A percentile compares a stretch with the other conserved stretches of the same genome.
phyloP scores from a whole-genome alignment of 129 eudicot species.

The Pseudognaphalium luteoalbum region DNA sequence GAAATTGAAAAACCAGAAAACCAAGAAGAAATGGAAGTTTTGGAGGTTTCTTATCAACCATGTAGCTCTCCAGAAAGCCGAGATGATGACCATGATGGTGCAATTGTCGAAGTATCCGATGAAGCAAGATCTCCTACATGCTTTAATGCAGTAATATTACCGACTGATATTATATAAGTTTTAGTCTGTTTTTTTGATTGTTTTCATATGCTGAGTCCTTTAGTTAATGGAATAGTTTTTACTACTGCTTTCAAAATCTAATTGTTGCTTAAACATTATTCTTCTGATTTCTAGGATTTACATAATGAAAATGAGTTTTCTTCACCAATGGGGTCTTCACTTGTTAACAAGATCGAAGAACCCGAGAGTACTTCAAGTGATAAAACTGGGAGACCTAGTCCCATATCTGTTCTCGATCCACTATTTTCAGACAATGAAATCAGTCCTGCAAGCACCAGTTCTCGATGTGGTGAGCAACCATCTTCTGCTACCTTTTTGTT shows the following conservation, averaged over 20 bases:
- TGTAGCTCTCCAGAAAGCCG: conserved; percentile 23
- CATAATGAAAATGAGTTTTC: conserved; percentile 43
- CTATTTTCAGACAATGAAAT: conserved; percentile 69
- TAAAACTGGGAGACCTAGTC: conserved; percentile 73
- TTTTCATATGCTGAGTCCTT: not conserved
- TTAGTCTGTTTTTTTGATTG: too few species aligned
- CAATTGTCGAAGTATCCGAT: conserved; percentile 30
- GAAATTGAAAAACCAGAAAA: conserved; percentile 29
- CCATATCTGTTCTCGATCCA: conserved; percentile 88
- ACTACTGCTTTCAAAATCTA: not conserved
- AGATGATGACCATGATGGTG: conserved; percentile 23
- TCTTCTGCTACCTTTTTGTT: not conserved
- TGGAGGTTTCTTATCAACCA: conserved; percentile 35
- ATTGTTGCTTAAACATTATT: conserved; percentile 7
- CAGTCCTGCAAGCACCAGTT: conserved; percentile 60
- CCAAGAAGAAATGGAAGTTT: conserved; percentile 39
- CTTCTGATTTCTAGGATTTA: conserved; percentile 48
- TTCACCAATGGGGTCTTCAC: conserved; percentile 44
- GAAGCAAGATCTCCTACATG: conserved; percentile 36
- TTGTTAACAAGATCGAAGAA: conserved; percentile 41
- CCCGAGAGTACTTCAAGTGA: conserved; percentile 34
- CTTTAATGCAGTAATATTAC: conserved; percentile 35
- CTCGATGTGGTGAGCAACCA: conserved; percentile 48
- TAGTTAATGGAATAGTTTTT: not conserved
- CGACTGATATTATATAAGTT: too few species aligned